These are phyloP conservation scores for Angophora floribunda DNA, from an alignment of 345 rosid genomes.

Conservation along the genomic window DNA sequence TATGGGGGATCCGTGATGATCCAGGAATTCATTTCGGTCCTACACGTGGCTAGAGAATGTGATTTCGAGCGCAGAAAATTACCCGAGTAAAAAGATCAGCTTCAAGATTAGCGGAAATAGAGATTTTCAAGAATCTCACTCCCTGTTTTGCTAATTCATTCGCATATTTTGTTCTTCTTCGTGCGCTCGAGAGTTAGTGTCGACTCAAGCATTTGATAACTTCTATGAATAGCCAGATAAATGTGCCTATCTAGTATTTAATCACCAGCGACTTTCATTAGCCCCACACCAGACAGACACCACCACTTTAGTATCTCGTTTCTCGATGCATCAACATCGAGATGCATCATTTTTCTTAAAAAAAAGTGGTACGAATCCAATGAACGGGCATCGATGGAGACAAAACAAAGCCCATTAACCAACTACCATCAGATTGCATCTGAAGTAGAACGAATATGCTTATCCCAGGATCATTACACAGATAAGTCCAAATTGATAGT, in stretches of 20 bases:
- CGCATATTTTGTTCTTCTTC: too few relatives aligned
- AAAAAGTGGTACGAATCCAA: neutral
- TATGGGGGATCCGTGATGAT: neutral
- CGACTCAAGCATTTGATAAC: neutral
- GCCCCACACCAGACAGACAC: neutral
- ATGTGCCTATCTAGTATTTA: neutral
- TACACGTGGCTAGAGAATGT: too few relatives aligned
- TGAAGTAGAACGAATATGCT: neutral
- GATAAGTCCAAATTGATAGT: neutral
- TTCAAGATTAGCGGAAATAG: neutral
- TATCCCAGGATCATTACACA: neutral
- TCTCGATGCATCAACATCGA: neutral
- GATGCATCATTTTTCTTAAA: neutral
- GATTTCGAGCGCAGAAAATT: too few relatives aligned
- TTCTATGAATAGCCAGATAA: neutral
- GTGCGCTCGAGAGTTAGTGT: neutral
- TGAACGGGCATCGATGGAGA: neutral
- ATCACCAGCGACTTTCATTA: neutral
- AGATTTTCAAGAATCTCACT: neutral
- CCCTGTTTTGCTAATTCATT: neutral
- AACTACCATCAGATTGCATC: neutral
- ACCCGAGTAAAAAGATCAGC: neutral
- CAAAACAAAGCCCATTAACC: neutral
- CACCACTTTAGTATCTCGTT: neutral
- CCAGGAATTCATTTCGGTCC: neutral